Evolutionary conservation across 441 rosid species (phyloP).

Genomic region (Erysimum pusillum): DNA sequence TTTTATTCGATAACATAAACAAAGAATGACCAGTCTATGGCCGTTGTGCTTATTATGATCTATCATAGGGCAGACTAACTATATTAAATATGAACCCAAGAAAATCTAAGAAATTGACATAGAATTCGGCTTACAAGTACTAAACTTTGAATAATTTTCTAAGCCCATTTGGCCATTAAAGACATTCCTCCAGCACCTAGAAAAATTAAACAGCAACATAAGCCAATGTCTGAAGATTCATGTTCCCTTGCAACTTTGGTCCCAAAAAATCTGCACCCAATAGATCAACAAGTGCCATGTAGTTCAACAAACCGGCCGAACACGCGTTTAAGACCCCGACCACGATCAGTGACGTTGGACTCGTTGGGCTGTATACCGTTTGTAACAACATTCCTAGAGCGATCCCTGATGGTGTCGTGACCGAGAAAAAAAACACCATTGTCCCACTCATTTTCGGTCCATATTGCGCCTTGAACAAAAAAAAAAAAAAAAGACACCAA

Average conservation of each 20-base stretch:
- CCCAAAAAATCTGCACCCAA: conserved; percentile 60
- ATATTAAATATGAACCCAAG: neutral
- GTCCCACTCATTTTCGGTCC: conserved; percentile 16
- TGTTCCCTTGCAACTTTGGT: conserved; percentile 53
- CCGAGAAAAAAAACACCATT: conserved; percentile 19
- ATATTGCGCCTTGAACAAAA: conserved; percentile 33
- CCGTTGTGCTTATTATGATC: neutral
- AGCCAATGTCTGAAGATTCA: conserved; percentile 52
- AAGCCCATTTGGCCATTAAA: conserved; percentile 66
- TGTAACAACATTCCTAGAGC: conserved; percentile 37
- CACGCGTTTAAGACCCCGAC: conserved; percentile 55
- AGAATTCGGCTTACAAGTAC: neutral
- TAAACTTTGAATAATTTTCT: conserved; percentile 3
- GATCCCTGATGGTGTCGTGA: conserved; percentile 43
- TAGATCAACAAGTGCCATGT: conserved; percentile 61
- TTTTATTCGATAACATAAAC: neutral
- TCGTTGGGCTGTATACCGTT: conserved; percentile 36
- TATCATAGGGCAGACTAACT: neutral
- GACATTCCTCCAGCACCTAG: conserved; percentile 63
- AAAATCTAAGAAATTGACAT: neutral
- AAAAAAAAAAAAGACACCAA: neutral
- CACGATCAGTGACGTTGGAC: conserved; percentile 44
- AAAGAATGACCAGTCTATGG: neutral
- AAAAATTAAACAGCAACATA: conserved; percentile 52
- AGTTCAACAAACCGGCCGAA: conserved; percentile 59